Conservation (phyloP, 1,139 yeast genomes). For the Yamadazyma atlantica region DNA sequence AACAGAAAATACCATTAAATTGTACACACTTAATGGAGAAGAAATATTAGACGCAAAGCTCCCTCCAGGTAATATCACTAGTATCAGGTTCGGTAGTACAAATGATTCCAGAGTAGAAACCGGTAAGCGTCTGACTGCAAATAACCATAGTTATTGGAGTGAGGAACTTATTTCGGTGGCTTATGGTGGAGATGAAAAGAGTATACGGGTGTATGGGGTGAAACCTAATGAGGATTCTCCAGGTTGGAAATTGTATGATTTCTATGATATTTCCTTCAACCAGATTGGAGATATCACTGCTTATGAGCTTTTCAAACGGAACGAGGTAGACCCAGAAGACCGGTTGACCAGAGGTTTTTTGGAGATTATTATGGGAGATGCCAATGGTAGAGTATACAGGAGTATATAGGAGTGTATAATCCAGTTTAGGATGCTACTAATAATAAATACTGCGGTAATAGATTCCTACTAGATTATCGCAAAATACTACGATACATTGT, state of each 20-base stretch:
- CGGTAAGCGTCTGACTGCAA: slow-evolving; percentile 21
- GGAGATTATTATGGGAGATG: slow-evolving; percentile 37
- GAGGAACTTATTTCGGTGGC: slow-evolving; percentile 26
- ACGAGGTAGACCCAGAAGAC: slow-evolving; percentile 38
- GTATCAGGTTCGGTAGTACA: slow-evolving; percentile 33
- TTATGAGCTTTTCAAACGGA: slow-evolving; percentile 28
- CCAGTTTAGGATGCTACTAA: no score
- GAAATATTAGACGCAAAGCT: slow-evolving; percentile 24
- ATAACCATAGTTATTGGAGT: slow-evolving; percentile 39
- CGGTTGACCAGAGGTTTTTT: slow-evolving; percentile 34
- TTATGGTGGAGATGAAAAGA: slow-evolving; percentile 22
- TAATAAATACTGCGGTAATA: no score
- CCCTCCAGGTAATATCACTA: slow-evolving; percentile 17
- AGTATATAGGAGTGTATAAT: no score
- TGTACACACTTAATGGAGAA: slow-evolving; percentile 60
- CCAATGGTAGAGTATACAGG: slow-evolving; percentile 38
- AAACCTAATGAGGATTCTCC: slow-evolving; percentile 10
- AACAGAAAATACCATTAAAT: slow-evolving; percentile 21
- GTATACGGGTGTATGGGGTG: slow-evolving; percentile 27
- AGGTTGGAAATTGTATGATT: slow-evolving; percentile 23
- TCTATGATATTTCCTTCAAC: slow-evolving; percentile 18
- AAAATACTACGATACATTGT: no score
- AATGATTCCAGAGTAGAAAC: slow-evolving; percentile 29
- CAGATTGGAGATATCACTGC: slow-evolving; percentile 26
- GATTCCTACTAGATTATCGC: no score